Evolutionary conservation across 768 basidiomycete genomes (phyloP), one percentile per base, ranked within the genome.

Genomic region (Mycena latifolia): DNA sequence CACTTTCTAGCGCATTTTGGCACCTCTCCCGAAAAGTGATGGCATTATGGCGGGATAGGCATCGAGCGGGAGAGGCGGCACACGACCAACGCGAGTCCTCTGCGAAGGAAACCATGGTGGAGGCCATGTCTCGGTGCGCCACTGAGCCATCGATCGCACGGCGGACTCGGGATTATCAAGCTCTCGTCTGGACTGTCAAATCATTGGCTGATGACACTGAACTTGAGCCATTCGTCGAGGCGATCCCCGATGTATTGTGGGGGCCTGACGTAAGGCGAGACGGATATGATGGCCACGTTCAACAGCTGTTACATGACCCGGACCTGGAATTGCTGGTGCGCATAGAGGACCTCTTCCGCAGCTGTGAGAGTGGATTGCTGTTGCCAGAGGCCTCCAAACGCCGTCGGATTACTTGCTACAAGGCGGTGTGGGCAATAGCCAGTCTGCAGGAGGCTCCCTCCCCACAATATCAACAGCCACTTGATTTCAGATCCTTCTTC

Each of bases 361-460:
- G 55, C 33, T 50, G 63, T 17, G 20, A 43, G n/a, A 41, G 39
- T 52, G 63, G 55, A 8, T 35, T 56, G 14, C 27, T 64, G 24
- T 31, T 29, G 1, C n/a, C 28, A 1, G 55, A 64, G 11, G 55
- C 24, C 2, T 6, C 20, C 14, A 43, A 18, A 27, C 63, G 63
- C 1, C 63, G 63, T 0, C 27, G n/a, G n/a, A 58, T 58, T 17
- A 51, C 48, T 5, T 64, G 55, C 55, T 50, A 28, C 22, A 64
- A 52, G n/a, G 63, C 63, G 8, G 5, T 64, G 18, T 64, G 55
- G 63, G 63, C 63, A 0, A 39, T 64, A 24, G 55, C 47, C 9
- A 64, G 63, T 20, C 20, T 56, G 5, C 55, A 47, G 35, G 10
- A 25, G 15, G 9, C 48, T 17, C 9, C 3, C 37, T 37, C 37